Evolutionary conservation across 148 eudicot species (phyloP).

Genomic region (Polygonum maritimum): DNA sequence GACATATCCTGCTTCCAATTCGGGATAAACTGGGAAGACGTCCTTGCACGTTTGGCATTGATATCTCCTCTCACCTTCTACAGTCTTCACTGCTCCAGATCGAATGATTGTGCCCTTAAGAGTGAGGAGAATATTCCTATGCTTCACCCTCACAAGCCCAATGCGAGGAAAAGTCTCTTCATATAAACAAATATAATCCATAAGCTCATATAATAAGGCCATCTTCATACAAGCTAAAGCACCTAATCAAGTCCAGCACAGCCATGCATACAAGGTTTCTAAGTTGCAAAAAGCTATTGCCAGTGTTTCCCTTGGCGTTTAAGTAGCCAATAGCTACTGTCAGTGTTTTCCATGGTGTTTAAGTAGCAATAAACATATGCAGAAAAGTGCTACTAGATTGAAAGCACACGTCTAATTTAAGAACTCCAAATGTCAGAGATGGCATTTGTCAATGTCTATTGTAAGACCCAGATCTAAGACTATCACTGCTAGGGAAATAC

Average conservation of each 20-base stretch:
- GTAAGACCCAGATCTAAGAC: not conserved
- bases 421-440: not conserved
- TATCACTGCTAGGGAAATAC: not conserved
- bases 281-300: not conserved
- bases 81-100: slow-evolving; percentile 81
- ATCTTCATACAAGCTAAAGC: not conserved
- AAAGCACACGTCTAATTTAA: not conserved
- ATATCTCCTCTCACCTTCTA: slow-evolving; percentile 78
- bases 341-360: not conserved
- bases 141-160: slow-evolving; percentile 85
- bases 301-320: not conserved
- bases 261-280: not conserved
- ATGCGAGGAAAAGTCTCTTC: slow-evolving; percentile 80
- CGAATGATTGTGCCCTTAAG: slow-evolving; percentile 87
- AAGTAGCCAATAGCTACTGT: not conserved
- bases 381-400: not conserved
- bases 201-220: not conserved
- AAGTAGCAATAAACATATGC: not conserved
- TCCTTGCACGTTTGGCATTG: slow-evolving; percentile 69
- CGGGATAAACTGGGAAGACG: slow-evolving; percentile 76
- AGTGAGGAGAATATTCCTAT: slow-evolving; percentile 75
- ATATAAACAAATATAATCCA: slow-evolving; percentile 14
- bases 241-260: not conserved
- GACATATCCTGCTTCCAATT: slow-evolving; percentile 62
- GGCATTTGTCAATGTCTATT: not conserved